Evolutionary conservation across 768 basidiomycete species (phyloP).

Genomic region (Pulveroboletus sp.): DNA sequence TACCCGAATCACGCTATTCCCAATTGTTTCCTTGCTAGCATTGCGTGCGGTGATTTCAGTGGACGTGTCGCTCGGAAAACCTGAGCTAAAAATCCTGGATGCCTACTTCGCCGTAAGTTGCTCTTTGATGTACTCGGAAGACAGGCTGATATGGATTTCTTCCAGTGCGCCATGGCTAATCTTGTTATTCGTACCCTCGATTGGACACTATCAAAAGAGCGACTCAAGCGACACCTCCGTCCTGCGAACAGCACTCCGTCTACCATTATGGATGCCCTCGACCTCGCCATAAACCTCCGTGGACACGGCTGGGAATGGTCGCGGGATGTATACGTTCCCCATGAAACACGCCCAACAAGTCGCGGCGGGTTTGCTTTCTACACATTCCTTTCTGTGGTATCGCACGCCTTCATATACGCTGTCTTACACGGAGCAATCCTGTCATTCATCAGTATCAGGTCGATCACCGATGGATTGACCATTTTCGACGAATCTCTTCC

Average conservation of each 20-base stretch:
- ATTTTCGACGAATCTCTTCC: conserved; percentile 36
- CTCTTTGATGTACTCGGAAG: neutral
- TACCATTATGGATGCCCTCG: conserved; percentile 39
- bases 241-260: conserved; percentile 2
- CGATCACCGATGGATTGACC: conserved; percentile 17
- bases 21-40: conserved; percentile 41
- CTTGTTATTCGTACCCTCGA: conserved; percentile 14
- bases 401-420: conserved; percentile 43
- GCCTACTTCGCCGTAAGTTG: conserved; percentile 10
- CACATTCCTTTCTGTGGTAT: conserved; percentile 33
- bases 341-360: conserved; percentile 41
- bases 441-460: conserved; percentile 36
- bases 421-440: conserved; percentile 45
- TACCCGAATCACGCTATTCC: conserved; percentile 35
- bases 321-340: conserved; percentile 22
- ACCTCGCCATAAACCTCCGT: conserved; percentile 50
- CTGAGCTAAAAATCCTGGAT: conserved; percentile 3
- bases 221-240: conserved; percentile 11
- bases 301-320: conserved; percentile 67
- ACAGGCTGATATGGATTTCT: neutral
- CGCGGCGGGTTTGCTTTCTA: conserved; percentile 35
- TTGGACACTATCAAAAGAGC: conserved; percentile 14
- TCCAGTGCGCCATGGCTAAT: conserved; percentile 13
- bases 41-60: conserved; percentile 35
- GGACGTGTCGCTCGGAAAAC: conserved; percentile 8